Evolutionary conservation across 78 protist genomes (phyloP), one percentile per base, ranked within the genome.

Genomic region (Mastigamoeba balamuthi): DNA sequence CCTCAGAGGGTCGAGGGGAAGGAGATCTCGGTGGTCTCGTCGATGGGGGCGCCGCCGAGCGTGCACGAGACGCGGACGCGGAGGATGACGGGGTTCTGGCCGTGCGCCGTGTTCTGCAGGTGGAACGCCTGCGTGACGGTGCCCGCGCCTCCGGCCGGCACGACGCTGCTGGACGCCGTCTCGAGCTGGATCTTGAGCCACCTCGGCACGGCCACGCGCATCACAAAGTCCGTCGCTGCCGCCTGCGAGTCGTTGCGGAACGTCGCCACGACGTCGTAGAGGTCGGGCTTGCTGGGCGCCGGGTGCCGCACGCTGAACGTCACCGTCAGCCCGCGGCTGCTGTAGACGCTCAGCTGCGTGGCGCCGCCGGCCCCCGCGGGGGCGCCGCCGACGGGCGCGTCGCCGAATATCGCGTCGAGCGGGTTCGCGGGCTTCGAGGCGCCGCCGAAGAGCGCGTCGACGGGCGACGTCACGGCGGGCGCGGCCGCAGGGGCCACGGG

Each of bases 141-240:
- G 28, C 81, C 77, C 5, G 33, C 6, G 23, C 30, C 37, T 10
- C 69, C 58, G 66, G 88, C 78, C 37, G 88, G 78, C 10, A 83
- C 37, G 0, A 73, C 39, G 2, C 72, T 83, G 0, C 74, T 36
- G 7, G 76, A 66, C 44, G 88, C 82, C 58, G 88, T 63, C 1
- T 77, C 65, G 33, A 83, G 42, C 76, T 83, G 88, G 43, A 83
- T 69, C 36, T 76, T 74, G 76, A 83, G 39, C 52, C 76, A 83
- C 65, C 36, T 9, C 42, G 69, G 6, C 33, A 69, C 17, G 8
- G 30, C 36, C 7, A 25, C 38, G 25, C 33, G 25, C 8, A 7
- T 69, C 58, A 17, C 17, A 17, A 48, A 48, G 58, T 48, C 58
- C 17, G 33, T 48, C 33, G 17, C 17, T 25, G 58, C 33, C 33